Evolutionary conservation across 192 early-diverging fungal genomes (phyloP).

Genomic region (Geranomyces variabilis): DNA sequence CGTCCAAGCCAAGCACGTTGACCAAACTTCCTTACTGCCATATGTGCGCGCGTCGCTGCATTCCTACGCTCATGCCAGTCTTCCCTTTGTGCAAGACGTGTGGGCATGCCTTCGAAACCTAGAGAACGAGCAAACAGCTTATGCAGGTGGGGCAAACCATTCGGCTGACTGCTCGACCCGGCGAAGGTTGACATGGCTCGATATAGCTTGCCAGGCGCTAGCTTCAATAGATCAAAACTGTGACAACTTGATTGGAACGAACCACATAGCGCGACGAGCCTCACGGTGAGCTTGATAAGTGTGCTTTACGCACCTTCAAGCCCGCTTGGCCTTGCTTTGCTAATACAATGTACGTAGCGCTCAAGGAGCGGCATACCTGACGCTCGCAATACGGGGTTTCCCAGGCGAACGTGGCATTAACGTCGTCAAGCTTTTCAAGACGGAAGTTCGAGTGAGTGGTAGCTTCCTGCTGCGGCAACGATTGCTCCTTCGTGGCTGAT

Average conservation of each 20-base stretch:
- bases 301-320: too few species aligned
- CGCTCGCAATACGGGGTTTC: slow-evolving; percentile 67
- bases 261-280: slow-evolving; percentile 68
- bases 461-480: neutral
- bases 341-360: slow-evolving; percentile 26
- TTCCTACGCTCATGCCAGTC: slow-evolving; percentile 68
- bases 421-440: slow-evolving; percentile 25
- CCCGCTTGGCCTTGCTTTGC: too few species aligned
- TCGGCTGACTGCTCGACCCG: neutral
- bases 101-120: slow-evolving; percentile 24
- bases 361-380: slow-evolving; percentile 72
- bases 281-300: slow-evolving; percentile 41
- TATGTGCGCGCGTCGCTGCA: slow-evolving; percentile 68
- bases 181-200: too few species aligned
- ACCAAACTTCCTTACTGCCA: slow-evolving; percentile 27
- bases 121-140: too few species aligned
- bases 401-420: slow-evolving; percentile 22
- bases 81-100: slow-evolving; percentile 70
- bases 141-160: neutral
- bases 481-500: neutral
- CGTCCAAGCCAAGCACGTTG: slow-evolving; percentile 67
- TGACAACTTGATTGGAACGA: slow-evolving; percentile 37
- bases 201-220: neutral
- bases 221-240: slow-evolving; percentile 25
- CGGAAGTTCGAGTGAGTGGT: slow-evolving; percentile 16